Percentiles rank a stretch among this genome's conserved stretches.
These are phyloP conservation scores for Pezicula carpinea DNA, from an alignment of 2,329 filamentous ascomycete species.

Conservation along the genomic window DNA sequence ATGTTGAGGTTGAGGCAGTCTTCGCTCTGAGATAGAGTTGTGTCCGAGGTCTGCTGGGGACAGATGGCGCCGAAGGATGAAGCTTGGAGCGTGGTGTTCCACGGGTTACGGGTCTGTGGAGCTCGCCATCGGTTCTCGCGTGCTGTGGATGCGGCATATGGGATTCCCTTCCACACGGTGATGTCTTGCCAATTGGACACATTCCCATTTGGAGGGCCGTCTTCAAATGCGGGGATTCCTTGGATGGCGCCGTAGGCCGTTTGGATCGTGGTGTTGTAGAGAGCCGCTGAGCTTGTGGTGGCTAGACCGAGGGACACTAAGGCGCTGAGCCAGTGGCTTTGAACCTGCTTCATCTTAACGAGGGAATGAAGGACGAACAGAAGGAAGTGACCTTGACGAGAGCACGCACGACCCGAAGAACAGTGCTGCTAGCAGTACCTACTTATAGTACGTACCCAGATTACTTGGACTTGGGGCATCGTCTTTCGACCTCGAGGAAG, in stretches of 20 bases:
- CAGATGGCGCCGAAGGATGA: constrained; percentile 24
- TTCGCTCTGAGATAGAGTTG: constrained; percentile 24
- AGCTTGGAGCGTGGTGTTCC: constrained; percentile 20
- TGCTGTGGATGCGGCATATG: constrained; percentile 34
- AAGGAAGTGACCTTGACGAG: no score
- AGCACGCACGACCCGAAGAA: no score
- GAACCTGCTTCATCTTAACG: no score
- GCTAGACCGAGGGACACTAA: no score
- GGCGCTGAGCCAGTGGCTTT: no score
- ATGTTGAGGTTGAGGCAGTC: constrained; percentile 42
- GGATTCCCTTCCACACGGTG: constrained; percentile 26
- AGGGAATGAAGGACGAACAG: no score
- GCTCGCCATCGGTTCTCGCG: constrained; percentile 33
- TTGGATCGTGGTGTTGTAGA: constrained; percentile 10
- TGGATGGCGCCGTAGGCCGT: constrained; percentile 10
- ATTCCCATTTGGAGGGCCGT: constrained; percentile 7
- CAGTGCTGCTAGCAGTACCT: no score
- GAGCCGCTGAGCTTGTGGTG: no score
- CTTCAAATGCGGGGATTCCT: constrained; percentile 9
- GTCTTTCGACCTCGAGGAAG: no score
- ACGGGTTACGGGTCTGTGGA: constrained; percentile 23
- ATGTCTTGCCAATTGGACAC: constrained; percentile 7
- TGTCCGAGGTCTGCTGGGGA: constrained; percentile 19
- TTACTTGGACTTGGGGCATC: no score
- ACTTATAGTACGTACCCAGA: no score